These are phyloP conservation scores for Annulohypoxylon stygium DNA, from an alignment of 495 filamentous ascomycete species.

Conservation along the genomic window DNA sequence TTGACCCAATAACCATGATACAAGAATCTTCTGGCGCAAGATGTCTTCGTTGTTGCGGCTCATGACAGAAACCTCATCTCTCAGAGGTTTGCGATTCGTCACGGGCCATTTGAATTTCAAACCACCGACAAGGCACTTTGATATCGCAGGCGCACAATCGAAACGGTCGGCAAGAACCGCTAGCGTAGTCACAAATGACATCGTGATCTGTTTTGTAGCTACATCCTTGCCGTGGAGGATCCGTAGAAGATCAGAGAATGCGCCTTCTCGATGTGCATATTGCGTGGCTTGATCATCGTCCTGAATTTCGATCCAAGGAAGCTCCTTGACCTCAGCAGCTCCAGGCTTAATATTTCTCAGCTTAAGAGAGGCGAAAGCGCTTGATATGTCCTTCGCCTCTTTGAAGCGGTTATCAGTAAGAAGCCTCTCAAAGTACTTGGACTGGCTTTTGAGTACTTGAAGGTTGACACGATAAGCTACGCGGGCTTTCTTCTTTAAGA, in stretches of 20 bases:
- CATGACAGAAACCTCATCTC: conserved; percentile 55
- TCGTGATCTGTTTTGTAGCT: conserved; percentile 54
- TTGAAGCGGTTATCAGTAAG: conserved; percentile 64
- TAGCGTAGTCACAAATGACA: conserved; percentile 71
- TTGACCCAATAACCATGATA: conserved; percentile 70
- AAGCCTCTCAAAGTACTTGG: conserved; percentile 71
- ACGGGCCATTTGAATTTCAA: conserved; percentile 63
- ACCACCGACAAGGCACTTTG: conserved; percentile 56
- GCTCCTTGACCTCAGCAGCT: conserved; percentile 59
- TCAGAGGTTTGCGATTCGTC: conserved; percentile 54
- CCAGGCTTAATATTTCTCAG: conserved; percentile 58
- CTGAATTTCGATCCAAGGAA: conserved; percentile 67
- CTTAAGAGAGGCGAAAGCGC: conserved; percentile 58
- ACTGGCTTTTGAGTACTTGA: conserved; percentile 59
- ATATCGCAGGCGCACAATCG: conserved; percentile 63
- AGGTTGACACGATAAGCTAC: conserved; percentile 57
- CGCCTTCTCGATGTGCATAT: conserved; percentile 61
- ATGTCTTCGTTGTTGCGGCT: conserved; percentile 63
- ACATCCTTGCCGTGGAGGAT: conserved; percentile 65
- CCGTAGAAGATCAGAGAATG: conserved; percentile 68
- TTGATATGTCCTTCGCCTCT: conserved; percentile 63
- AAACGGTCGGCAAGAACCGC: conserved; percentile 77
- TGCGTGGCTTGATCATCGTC: conserved; percentile 71
- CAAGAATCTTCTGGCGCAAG: conserved; percentile 72
- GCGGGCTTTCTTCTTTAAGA: conserved; percentile 51